Percentiles rank a stretch among this genome's conserved stretches.
These are phyloP conservation scores for Gaultheria prostrata DNA, from an alignment of 148 eudicot species.

Conservation along the genomic window DNA sequence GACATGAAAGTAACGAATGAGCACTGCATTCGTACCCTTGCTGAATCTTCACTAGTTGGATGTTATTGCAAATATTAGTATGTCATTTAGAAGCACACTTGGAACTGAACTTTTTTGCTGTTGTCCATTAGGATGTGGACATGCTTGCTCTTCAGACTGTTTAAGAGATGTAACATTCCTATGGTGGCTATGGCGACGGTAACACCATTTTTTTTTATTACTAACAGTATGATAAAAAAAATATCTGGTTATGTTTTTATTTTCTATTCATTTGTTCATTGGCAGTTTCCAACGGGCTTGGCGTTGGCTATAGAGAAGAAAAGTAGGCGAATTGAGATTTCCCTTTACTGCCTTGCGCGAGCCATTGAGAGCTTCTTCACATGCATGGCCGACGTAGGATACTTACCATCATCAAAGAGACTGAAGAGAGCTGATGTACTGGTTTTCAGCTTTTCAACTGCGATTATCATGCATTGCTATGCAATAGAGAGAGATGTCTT, in stretches of 20 bases:
- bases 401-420: slow-evolving; percentile 65
- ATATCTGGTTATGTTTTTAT: not conserved
- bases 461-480: slow-evolving; percentile 95
- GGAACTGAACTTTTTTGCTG: not conserved
- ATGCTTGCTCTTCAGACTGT: slow-evolving; percentile 78
- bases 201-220: not conserved
- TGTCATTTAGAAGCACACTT: not conserved
- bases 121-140: slow-evolving; percentile 76
- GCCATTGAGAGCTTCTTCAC: slow-evolving; percentile 97
- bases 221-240: not conserved
- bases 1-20: not conserved
- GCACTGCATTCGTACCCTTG: not conserved
- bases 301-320: slow-evolving; percentile 96
- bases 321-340: slow-evolving; percentile 93
- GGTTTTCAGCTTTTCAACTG: slow-evolving; percentile 87
- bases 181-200: slow-evolving; percentile 96
- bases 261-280: not conserved
- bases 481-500: slow-evolving; percentile 95
- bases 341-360: slow-evolving; percentile 91
- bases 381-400: slow-evolving; percentile 82
- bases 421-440: slow-evolving; percentile 84
- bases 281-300: slow-evolving; percentile 89
- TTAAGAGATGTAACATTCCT: slow-evolving; percentile 81
- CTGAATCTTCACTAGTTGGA: not conserved
- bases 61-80: not conserved